Conservation (phyloP, 306 rosid species). For the Lathyrus aphaca region DNA sequence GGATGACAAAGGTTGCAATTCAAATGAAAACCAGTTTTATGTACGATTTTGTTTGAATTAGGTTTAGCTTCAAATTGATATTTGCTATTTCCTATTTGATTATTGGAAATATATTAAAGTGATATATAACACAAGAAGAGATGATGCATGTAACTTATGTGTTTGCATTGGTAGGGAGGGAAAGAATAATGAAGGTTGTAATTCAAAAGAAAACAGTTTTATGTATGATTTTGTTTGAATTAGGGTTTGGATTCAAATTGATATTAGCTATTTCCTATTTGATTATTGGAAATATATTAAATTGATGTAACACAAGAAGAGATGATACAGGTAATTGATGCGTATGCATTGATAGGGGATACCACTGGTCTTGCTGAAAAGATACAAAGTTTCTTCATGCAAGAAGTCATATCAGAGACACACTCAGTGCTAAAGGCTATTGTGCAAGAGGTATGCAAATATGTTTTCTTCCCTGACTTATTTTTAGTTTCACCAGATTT, state of each 20-base stretch:
- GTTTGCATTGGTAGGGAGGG: constrained; percentile 58
- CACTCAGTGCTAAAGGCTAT: constrained; percentile 74
- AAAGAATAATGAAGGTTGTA: constrained; percentile 12
- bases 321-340: constrained; percentile 84
- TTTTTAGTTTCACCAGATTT: constrained; percentile 23
- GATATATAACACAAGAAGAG: constrained; percentile 42
- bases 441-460: constrained; percentile 72
- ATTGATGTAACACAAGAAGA: constrained; percentile 42
- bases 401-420: constrained; percentile 96
- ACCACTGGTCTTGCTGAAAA: constrained; percentile 93
- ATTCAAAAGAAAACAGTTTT: constrained; percentile 16
- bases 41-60: constrained; percentile 10
- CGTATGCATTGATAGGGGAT: constrained; percentile 96
- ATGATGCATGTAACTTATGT: constrained; percentile 85
- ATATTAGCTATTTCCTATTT: constrained; percentile 26
- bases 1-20: constrained; percentile 13
- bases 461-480: constrained; percentile 23
- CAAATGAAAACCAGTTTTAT: constrained; percentile 9
- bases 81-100: constrained; percentile 23
- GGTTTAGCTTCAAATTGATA: constrained; percentile 5
- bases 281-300: constrained; percentile 29
- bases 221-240: constrained; percentile 1
- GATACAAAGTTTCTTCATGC: constrained; percentile 99
- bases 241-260: background rate
- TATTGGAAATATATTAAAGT: constrained; percentile 30